A percentile compares a stretch with the other conserved stretches of the same genome.
Evolutionary conservation across 129 eudicot genomes (phyloP).

Genomic region (Dittrichia graveolens): DNA sequence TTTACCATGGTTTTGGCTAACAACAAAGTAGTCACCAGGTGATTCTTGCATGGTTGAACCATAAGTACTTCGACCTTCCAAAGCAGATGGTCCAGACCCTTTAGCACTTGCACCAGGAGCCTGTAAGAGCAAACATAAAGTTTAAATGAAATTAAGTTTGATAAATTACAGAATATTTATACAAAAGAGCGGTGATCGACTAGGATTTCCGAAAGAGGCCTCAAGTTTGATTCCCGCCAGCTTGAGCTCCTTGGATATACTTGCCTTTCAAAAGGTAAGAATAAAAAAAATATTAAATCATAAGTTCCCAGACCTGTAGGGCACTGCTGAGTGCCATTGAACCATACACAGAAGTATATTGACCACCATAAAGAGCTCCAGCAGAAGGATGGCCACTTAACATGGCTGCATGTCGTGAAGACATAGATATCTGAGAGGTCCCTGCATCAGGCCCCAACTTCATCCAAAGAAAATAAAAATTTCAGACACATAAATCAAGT

Average conservation of each 20-base stretch:
- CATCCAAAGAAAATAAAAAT: conserved; percentile 13
- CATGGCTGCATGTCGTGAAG: conserved; percentile 67
- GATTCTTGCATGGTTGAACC: conserved; percentile 62
- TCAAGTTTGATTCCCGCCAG: no score
- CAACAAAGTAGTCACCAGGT: conserved; percentile 57
- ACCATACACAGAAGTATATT: conserved; percentile 71
- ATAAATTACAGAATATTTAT: background rate
- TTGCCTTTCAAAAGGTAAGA: background rate
- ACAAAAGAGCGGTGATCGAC: no score
- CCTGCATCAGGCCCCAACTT: conserved; percentile 63
- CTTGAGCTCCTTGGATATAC: no score
- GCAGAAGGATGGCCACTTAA: conserved; percentile 61
- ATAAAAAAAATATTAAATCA: background rate
- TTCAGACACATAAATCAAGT: conserved; percentile 23
- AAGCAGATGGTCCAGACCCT: conserved; percentile 56
- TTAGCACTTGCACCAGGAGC: conserved; percentile 57
- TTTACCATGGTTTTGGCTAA: conserved; percentile 72
- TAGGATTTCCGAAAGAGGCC: no score
- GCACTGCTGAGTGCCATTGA: conserved; percentile 52
- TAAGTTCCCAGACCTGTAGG: conserved; percentile 60
- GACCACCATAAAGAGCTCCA: conserved; percentile 72
- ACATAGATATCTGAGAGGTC: conserved; percentile 53
- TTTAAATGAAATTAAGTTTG: conserved; percentile 4
- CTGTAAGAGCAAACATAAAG: conserved; percentile 35
- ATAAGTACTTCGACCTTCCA: conserved; percentile 72